phyloP scores from a whole-genome alignment of 2,329 filamentous ascomycete genomes.

The Teratosphaeriaceae sp. region DNA sequence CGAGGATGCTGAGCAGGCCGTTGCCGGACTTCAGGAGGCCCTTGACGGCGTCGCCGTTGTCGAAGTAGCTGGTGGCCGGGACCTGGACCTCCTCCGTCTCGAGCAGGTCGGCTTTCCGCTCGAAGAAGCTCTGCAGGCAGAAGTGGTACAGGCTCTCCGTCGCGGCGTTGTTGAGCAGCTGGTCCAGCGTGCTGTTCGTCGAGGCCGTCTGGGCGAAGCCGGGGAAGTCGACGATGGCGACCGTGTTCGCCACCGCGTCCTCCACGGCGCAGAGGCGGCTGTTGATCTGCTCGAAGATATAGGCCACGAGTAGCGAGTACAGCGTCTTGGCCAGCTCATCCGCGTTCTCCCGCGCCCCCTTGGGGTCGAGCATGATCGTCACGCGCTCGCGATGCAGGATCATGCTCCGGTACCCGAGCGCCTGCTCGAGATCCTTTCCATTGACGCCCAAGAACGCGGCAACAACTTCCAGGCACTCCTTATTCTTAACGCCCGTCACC shows the following conservation, averaged over 20 bases:
- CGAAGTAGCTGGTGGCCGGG: constrained; percentile 90
- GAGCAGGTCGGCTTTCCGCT: constrained; percentile 84
- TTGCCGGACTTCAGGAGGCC: constrained; percentile 89
- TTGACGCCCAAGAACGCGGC: constrained; percentile 92
- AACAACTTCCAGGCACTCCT: constrained; percentile 76
- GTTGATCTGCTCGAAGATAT: constrained; percentile 89
- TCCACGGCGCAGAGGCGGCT: constrained; percentile 72
- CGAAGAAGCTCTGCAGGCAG: constrained; percentile 92
- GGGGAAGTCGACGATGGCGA: constrained; percentile 93
- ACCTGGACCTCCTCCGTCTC: constrained; percentile 92
- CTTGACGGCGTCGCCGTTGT: constrained; percentile 91
- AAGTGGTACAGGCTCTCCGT: constrained; percentile 90
- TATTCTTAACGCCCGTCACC: constrained; percentile 85
- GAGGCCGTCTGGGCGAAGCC: constrained; percentile 82
- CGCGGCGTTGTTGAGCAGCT: constrained; percentile 90
- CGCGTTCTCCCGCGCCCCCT: constrained; percentile 81
- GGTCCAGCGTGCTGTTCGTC: constrained; percentile 80
- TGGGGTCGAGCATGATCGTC: constrained; percentile 95
- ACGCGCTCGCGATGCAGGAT: constrained; percentile 93
- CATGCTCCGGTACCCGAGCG: constrained; percentile 92
- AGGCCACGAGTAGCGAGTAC: constrained; percentile 89
- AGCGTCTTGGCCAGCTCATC: constrained; percentile 90
- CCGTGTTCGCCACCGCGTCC: constrained; percentile 83
- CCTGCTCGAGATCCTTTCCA: constrained; percentile 73
- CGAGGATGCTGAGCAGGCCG: constrained; percentile 85